Evolutionary conservation across 305 asterid genomes (phyloP).

Genomic region (Andrographis paniculata): DNA sequence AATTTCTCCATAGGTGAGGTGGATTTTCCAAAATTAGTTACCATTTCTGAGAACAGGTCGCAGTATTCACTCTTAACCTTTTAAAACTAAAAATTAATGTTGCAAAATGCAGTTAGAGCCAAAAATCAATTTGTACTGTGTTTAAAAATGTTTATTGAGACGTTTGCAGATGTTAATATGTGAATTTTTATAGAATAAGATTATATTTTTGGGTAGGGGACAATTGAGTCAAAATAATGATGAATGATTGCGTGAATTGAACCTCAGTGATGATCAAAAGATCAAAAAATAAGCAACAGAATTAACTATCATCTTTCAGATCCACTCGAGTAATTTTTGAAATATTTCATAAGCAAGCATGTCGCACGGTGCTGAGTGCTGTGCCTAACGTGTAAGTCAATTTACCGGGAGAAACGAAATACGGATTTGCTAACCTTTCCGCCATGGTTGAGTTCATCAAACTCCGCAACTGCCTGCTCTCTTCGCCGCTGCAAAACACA

Average conservation of each 20-base stretch:
- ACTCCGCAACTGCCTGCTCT: constrained; percentile 24
- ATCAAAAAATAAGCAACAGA: constrained; percentile 7
- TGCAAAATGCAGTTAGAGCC: too few relatives aligned
- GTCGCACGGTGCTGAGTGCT: constrained; percentile 16
- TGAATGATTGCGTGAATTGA: too few relatives aligned
- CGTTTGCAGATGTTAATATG: too few relatives aligned
- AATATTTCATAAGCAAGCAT: background rate
- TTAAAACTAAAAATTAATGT: too few relatives aligned
- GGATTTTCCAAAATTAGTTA: background rate
- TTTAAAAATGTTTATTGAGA: too few relatives aligned
- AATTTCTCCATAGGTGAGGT: background rate
- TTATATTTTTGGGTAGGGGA: too few relatives aligned
- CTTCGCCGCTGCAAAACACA: constrained; percentile 27
- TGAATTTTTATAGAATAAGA: too few relatives aligned
- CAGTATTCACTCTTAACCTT: too few relatives aligned
- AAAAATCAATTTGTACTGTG: too few relatives aligned
- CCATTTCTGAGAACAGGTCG: too few relatives aligned
- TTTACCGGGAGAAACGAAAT: background rate
- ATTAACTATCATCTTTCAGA: constrained; percentile 14
- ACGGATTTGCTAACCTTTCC: constrained; percentile 32
- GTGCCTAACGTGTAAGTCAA: constrained; percentile 15
- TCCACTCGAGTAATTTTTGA: constrained; percentile 18
- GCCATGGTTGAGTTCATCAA: constrained; percentile 36
- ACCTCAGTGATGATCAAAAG: constrained; percentile 1
- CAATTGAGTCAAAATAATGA: background rate